Evolutionary conservation across 2,329 filamentous ascomycete species (phyloP).

Genomic region (Alternaria burnsii): DNA sequence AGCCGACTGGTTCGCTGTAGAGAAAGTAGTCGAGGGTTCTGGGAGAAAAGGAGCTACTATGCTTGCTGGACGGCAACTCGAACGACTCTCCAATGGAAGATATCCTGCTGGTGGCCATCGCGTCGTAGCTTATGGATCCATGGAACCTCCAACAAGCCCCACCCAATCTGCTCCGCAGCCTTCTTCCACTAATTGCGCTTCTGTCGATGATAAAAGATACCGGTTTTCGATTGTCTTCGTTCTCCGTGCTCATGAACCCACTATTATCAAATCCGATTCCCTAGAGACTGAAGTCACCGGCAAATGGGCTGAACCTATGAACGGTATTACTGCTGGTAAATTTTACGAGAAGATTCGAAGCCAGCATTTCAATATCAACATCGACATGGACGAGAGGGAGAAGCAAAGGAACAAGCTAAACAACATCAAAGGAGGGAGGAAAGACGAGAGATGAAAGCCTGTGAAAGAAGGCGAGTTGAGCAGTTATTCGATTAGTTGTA

Average conservation of each 20-base stretch:
- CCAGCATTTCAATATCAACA: slow-evolving; percentile 51
- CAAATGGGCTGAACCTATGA: slow-evolving; percentile 34
- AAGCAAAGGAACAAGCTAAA: slow-evolving; percentile 33
- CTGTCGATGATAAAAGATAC: slow-evolving; percentile 25
- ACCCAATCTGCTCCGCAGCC: not conserved
- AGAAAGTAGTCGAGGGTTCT: slow-evolving; percentile 32
- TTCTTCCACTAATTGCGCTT: not conserved
- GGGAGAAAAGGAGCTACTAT: slow-evolving; percentile 35
- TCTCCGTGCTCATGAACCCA: slow-evolving; percentile 43
- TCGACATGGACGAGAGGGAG: slow-evolving; percentile 40
- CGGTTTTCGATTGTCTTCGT: slow-evolving; percentile 51
- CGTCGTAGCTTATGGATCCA: slow-evolving; percentile 45
- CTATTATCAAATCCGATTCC: slow-evolving; percentile 33
- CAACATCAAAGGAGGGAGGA: slow-evolving; percentile 24
- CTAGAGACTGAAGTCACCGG: slow-evolving; percentile 45
- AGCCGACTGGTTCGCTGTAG: slow-evolving; percentile 35
- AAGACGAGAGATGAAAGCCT: slow-evolving; percentile 22
- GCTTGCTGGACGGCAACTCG: slow-evolving; percentile 43
- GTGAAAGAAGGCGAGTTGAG: not conserved
- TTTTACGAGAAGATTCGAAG: slow-evolving; percentile 43
- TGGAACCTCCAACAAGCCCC: not conserved
- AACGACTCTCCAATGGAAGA: slow-evolving; percentile 38
- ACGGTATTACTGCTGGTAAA: slow-evolving; percentile 39
- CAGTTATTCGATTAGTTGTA: not conserved
- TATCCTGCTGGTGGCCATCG: slow-evolving; percentile 46